phyloP scores from a whole-genome alignment of 768 basidiomycete species.

The Auriscalpium vulgare region DNA sequence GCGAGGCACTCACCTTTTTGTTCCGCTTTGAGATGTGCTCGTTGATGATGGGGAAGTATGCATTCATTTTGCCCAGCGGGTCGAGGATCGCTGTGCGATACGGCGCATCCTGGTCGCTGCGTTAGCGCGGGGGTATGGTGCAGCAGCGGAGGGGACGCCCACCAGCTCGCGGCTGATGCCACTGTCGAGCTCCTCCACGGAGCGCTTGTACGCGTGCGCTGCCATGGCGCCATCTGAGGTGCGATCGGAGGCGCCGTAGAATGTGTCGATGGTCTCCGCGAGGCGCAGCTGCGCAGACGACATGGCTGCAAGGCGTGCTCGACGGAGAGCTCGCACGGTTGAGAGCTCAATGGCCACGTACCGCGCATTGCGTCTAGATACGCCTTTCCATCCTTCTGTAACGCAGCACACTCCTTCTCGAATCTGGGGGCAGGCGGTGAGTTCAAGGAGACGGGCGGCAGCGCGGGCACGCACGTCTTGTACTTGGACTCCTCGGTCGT shows the following conservation, averaged over 20 bases:
- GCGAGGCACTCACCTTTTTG: conserved; percentile 65
- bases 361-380: conserved; percentile 94
- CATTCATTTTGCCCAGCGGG: conserved; percentile 93
- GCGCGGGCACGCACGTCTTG: conserved; percentile 54
- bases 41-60: conserved; percentile 89
- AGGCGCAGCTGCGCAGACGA: conserved; percentile 86
- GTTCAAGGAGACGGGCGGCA: neutral
- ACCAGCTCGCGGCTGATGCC: conserved; percentile 82
- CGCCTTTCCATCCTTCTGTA: conserved; percentile 93
- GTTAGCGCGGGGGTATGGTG: neutral
- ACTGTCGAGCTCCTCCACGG: conserved; percentile 88
- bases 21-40: conserved; percentile 91
- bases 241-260: conserved; percentile 82
- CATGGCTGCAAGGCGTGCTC: conserved; percentile 56
- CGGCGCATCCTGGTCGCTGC: conserved; percentile 65
- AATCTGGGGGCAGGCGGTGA: conserved; percentile 41
- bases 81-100: conserved; percentile 94
- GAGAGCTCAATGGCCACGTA: conserved; percentile 26
- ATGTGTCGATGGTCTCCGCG: conserved; percentile 88
- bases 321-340: neutral
- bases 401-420: conserved; percentile 89
- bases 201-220: conserved; percentile 90
- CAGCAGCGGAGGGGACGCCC: conserved; percentile 20
- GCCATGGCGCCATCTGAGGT: conserved; percentile 93
- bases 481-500: conserved; percentile 87